A percentile compares a stretch with the other conserved stretches of the same genome.
These are phyloP conservation scores for Mycena pura DNA, from an alignment of 768 basidiomycete genomes.

Conservation along the genomic window DNA sequence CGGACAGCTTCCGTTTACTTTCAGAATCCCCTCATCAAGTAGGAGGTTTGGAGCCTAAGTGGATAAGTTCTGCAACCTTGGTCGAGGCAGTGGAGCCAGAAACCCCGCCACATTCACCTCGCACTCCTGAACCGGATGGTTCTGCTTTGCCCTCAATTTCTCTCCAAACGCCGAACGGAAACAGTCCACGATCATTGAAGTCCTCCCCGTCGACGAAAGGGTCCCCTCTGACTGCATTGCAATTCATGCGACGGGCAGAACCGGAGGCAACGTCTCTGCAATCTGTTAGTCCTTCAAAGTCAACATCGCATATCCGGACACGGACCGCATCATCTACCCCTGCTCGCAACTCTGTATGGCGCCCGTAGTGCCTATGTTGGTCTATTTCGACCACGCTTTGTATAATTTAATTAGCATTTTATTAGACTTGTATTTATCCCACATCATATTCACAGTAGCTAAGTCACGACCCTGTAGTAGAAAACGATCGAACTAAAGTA, in stretches of 20 bases:
- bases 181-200: constrained; percentile 57
- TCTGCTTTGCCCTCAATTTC: constrained; percentile 71
- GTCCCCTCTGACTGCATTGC: constrained; percentile 80
- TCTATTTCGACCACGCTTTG: constrained; percentile 19
- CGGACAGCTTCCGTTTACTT: constrained; percentile 79
- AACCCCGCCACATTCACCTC: constrained; percentile 50
- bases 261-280: constrained; percentile 45
- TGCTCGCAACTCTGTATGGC: constrained; percentile 65
- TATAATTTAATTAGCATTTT: constrained; percentile 4
- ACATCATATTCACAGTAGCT: constrained; percentile 12
- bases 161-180: constrained; percentile 61
- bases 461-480: constrained; percentile 13
- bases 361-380: constrained; percentile 52
- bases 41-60: constrained; percentile 69
- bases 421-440: constrained; percentile 22
- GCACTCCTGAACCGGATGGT: constrained; percentile 71
- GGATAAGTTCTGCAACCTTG: constrained; percentile 83
- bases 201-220: constrained; percentile 64
- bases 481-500: constrained; percentile 4
- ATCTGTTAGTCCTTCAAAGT: constrained; percentile 59
- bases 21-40: constrained; percentile 66
- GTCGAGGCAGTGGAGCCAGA: constrained; percentile 58
- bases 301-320: constrained; percentile 44
- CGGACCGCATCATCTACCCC: constrained; percentile 52
- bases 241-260: constrained; percentile 85